These are phyloP conservation scores for Scheffersomyces coipomensis DNA, from an alignment of 805 yeast genomes.

Conservation along the genomic window DNA sequence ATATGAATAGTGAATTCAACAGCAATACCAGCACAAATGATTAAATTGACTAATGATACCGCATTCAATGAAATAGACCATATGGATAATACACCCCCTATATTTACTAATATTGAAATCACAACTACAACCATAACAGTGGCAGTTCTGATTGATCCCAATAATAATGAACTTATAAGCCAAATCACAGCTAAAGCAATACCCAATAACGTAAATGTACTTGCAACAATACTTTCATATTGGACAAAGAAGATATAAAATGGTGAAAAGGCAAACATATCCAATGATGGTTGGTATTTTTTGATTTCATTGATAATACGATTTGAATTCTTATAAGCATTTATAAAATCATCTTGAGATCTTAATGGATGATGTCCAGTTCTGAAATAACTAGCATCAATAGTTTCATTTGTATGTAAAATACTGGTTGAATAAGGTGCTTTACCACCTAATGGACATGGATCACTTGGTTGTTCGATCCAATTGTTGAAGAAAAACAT, in stretches of 20 bases:
- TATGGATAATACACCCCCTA: slow-evolving; percentile 77
- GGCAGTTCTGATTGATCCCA: slow-evolving; percentile 70
- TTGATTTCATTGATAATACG: slow-evolving; percentile 62
- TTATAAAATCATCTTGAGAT: slow-evolving; percentile 81
- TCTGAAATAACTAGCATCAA: slow-evolving; percentile 69
- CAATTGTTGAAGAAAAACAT: slow-evolving; percentile 72
- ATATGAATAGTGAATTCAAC: slow-evolving; percentile 93
- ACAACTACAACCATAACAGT: slow-evolving; percentile 57
- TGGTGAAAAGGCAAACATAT: slow-evolving; percentile 86
- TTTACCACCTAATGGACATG: slow-evolving; percentile 93
- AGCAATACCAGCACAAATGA: slow-evolving; percentile 90
- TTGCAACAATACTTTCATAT: slow-evolving; percentile 61
- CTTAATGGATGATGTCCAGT: slow-evolving; percentile 76
- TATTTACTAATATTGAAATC: slow-evolving; percentile 60
- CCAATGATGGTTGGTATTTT: slow-evolving; percentile 35
- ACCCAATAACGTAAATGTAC: slow-evolving; percentile 54
- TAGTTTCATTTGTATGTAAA: slow-evolving; percentile 35
- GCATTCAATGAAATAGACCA: slow-evolving; percentile 83
- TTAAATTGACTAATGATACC: slow-evolving; percentile 80
- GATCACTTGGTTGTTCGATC: slow-evolving; percentile 82
- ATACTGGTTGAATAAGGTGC: slow-evolving; percentile 80
- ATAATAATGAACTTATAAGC: slow-evolving; percentile 49
- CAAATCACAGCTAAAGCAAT: slow-evolving; percentile 56
- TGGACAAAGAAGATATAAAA: slow-evolving; percentile 93
- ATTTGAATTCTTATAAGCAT: slow-evolving; percentile 70